Percentiles rank a stretch among this genome's conserved stretches.
Conservation (phyloP, 2,329 filamentous ascomycete species). For the Claviceps paspali region DNA sequence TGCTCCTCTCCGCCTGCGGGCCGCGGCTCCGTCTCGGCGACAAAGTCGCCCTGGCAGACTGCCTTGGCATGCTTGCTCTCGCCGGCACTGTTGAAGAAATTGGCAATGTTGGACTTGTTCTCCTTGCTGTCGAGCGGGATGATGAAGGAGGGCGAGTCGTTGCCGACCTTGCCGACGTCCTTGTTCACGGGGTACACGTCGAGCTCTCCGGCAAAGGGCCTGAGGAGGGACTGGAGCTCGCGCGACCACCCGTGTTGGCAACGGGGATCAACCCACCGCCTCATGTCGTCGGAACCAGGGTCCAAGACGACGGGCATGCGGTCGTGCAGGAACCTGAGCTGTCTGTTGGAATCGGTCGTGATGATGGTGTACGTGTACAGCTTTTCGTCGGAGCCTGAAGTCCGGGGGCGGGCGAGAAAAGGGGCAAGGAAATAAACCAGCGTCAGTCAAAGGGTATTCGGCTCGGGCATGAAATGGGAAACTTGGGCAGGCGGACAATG, state of each 20-base stretch:
- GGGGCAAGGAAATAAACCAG: no score
- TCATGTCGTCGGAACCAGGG: constrained; percentile 53
- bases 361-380: constrained; percentile 87
- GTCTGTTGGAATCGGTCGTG: constrained; percentile 72
- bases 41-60: background rate
- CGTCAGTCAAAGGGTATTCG: background rate
- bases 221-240: constrained; percentile 65
- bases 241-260: constrained; percentile 55
- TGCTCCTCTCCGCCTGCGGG: background rate
- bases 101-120: constrained; percentile 87
- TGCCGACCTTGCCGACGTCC: constrained; percentile 88
- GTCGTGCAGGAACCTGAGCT: constrained; percentile 77
- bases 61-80: constrained; percentile 12
- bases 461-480: no score
- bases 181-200: constrained; percentile 76
- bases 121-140: constrained; percentile 70
- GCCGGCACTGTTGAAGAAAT: constrained; percentile 64
- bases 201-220: constrained; percentile 62
- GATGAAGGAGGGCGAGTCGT: constrained; percentile 72
- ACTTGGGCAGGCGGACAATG: background rate
- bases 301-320: constrained; percentile 92
- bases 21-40: background rate
- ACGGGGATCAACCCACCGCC: constrained; percentile 68
- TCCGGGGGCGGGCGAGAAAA: no score
- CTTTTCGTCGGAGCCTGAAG: constrained; percentile 39